phyloP scores from a whole-genome alignment of 768 basidiomycete species.

The Pholiota molesta region DNA sequence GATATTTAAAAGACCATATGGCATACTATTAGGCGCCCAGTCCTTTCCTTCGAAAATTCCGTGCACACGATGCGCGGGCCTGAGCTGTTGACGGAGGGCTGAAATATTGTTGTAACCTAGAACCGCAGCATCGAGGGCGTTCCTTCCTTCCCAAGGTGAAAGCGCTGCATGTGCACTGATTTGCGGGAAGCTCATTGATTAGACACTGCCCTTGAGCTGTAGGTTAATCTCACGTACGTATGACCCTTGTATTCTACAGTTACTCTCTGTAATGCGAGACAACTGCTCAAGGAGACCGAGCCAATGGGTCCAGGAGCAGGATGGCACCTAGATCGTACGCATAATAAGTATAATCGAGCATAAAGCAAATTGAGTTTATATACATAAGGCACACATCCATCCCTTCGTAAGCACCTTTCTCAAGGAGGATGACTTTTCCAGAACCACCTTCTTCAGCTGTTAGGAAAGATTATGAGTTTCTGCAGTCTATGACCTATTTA shows the following conservation, averaged over 20 bases:
- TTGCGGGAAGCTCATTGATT: not conserved
- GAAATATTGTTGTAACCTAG: slow-evolving; percentile 81
- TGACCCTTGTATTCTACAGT: slow-evolving; percentile 72
- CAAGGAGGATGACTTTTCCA: slow-evolving; percentile 72
- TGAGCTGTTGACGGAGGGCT: slow-evolving; percentile 79
- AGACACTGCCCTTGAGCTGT: not conserved
- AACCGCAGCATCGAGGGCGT: slow-evolving; percentile 87
- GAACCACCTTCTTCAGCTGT: slow-evolving; percentile 79
- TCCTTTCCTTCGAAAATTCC: slow-evolving; percentile 77
- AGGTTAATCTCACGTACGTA: slow-evolving; percentile 48
- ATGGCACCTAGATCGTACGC: slow-evolving; percentile 59
- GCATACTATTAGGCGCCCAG: slow-evolving; percentile 74
- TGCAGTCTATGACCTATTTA: not conserved
- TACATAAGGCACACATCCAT: slow-evolving; percentile 83
- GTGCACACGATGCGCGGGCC: slow-evolving; percentile 78
- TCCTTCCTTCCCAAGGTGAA: slow-evolving; percentile 84
- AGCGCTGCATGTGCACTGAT: slow-evolving; percentile 74
- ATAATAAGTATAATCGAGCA: not conserved
- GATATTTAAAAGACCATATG: not conserved
- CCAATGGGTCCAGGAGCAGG: slow-evolving; percentile 77
- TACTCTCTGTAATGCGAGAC: slow-evolving; percentile 63
- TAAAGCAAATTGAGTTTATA: slow-evolving; percentile 12
- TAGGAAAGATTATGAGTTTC: not conserved
- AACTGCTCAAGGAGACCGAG: slow-evolving; percentile 66
- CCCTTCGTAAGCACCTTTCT: slow-evolving; percentile 71